A percentile compares a stretch with the other conserved stretches of the same genome.
phyloP scores from a whole-genome alignment of 768 basidiomycete species.

The Cystobasidium tubakii region DNA sequence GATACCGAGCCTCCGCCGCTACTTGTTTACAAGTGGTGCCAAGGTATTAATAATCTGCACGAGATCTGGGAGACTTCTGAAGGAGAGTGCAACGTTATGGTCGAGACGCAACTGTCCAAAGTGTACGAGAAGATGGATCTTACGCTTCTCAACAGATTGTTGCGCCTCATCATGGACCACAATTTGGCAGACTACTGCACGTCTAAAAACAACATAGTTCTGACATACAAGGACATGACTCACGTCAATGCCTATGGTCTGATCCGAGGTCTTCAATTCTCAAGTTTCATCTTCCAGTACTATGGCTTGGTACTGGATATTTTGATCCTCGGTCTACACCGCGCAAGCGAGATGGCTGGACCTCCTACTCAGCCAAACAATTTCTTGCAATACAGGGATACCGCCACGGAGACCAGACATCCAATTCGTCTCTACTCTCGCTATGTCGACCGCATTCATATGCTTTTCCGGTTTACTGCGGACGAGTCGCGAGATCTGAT shows the following conservation, averaged over 20 bases:
- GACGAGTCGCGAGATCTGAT: constrained; percentile 97
- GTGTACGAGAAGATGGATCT: constrained; percentile 99
- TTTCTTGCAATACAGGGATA: constrained; percentile 94
- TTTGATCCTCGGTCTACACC: constrained; percentile 90
- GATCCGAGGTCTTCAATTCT: constrained; percentile 96
- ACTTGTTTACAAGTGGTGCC: constrained; percentile 98
- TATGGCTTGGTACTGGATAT: constrained; percentile 89
- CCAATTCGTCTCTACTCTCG: constrained; percentile 97
- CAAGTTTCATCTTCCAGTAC: constrained; percentile 85
- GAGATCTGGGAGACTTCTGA: constrained; percentile 98
- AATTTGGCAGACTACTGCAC: constrained; percentile 99
- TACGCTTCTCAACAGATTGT: constrained; percentile 86
- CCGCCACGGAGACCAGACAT: constrained; percentile 87
- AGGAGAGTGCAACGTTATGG: constrained; percentile 95
- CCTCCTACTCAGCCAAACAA: constrained; percentile 97
- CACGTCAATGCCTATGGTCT: constrained; percentile 96
- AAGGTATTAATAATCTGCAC: constrained; percentile 96
- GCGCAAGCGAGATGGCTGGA: constrained; percentile 98
- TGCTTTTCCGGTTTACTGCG: constrained; percentile 94
- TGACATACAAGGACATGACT: constrained; percentile 97
- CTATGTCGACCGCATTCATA: constrained; percentile 89
- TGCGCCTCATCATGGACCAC: constrained; percentile 94
- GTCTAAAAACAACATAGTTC: constrained; percentile 93
- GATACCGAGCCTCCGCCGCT: constrained; percentile 95
- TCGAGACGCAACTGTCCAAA: constrained; percentile 96